Evolutionary conservation across 2,329 filamentous ascomycete genomes (phyloP).

Genomic region (Sclerotinia nivalis): DNA sequence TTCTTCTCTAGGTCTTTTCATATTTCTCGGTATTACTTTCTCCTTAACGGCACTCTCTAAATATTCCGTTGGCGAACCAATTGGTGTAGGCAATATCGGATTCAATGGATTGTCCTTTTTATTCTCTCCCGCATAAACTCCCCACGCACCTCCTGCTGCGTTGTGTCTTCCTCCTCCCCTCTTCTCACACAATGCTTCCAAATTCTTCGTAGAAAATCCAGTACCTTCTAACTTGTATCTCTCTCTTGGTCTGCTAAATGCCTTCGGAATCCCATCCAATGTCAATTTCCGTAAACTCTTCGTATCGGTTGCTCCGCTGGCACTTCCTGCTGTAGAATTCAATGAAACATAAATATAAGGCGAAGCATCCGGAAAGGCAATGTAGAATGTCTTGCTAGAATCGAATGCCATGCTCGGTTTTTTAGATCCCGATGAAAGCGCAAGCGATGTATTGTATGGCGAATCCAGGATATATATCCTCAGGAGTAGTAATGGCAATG

Average conservation of each 20-base stretch:
- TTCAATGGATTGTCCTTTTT: conserved; percentile 54
- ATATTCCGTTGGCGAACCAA: conserved; percentile 22
- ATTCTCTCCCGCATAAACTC: conserved; percentile 68
- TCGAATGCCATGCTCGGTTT: conserved; percentile 49
- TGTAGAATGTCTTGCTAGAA: conserved; percentile 69
- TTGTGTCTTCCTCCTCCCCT: conserved; percentile 71
- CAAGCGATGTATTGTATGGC: conserved; percentile 68
- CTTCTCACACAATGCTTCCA: conserved; percentile 67
- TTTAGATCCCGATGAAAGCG: conserved; percentile 42
- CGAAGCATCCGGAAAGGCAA: conserved; percentile 79
- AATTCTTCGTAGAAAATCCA: conserved; percentile 68
- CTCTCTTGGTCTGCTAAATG: conserved; percentile 71
- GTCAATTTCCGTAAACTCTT: conserved; percentile 70
- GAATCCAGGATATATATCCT: conserved; percentile 79
- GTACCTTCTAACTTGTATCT: conserved; percentile 70
- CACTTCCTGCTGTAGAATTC: conserved; percentile 58
- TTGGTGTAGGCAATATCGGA: conserved; percentile 42
- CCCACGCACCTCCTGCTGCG: conserved; percentile 74
- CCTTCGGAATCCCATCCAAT: conserved; percentile 78
- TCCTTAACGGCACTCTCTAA: conserved; percentile 32
- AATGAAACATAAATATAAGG: conserved; percentile 70
- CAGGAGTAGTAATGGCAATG: conserved; percentile 70
- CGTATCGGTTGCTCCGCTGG: conserved; percentile 48
- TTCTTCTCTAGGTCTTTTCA: conserved; percentile 38
- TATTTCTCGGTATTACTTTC: conserved; percentile 24